These are phyloP conservation scores for Hyphopichia burtonii DNA, from an alignment of 1,139 yeast species.

Conservation along the genomic window DNA sequence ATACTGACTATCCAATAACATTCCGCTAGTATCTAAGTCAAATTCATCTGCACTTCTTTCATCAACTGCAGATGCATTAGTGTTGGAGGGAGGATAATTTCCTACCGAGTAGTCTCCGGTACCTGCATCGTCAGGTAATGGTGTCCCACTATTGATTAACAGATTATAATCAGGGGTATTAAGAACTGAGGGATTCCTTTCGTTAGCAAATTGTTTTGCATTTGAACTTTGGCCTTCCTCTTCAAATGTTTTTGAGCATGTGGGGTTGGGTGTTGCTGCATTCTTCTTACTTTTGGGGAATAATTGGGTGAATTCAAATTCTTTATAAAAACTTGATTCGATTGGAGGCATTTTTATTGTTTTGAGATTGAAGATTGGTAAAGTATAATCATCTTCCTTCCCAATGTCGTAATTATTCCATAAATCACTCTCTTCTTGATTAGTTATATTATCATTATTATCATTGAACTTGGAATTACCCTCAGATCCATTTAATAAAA, in stretches of 20 bases:
- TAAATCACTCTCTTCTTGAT: neutral
- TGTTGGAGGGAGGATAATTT: neutral
- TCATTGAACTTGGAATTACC: slow-evolving; percentile 5
- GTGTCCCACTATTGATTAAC: neutral
- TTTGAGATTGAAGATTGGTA: slow-evolving; percentile 12
- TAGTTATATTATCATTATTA: slow-evolving; percentile 6
- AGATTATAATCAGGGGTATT: neutral
- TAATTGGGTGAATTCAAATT: slow-evolving; percentile 10
- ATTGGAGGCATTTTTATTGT: slow-evolving; percentile 12
- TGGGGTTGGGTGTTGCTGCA: neutral
- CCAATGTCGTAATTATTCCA: neutral
- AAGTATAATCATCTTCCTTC: slow-evolving; percentile 7
- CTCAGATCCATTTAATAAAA: slow-evolving; percentile 9
- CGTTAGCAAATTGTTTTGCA: neutral
- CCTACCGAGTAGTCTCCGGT: neutral
- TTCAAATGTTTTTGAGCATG: neutral
- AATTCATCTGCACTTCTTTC: neutral
- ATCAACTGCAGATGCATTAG: neutral
- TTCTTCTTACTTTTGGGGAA: slow-evolving; percentile 8
- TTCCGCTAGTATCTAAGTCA: neutral
- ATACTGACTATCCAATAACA: slow-evolving; percentile 9
- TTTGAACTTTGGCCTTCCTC: neutral
- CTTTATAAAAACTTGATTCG: slow-evolving; percentile 7
- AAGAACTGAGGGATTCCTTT: neutral
- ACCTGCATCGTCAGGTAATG: neutral